These are phyloP conservation scores for Aspergillus amoenus DNA, from an alignment of 2,329 filamentous ascomycete genomes.

Conservation along the genomic window DNA sequence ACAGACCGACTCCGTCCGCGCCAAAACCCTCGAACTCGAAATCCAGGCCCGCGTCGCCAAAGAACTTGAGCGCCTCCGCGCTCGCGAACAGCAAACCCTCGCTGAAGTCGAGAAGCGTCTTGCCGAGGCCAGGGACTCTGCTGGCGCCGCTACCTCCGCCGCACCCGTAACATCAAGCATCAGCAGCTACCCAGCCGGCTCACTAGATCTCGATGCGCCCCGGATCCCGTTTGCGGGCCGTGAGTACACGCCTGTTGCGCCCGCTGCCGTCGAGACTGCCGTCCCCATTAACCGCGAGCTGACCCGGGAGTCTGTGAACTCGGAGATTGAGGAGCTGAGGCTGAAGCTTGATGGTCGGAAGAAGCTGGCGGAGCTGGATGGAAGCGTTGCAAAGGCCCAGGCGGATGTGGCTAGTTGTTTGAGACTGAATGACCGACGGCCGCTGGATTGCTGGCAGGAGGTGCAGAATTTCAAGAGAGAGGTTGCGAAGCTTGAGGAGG, in stretches of 20 bases:
- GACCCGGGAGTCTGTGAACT: constrained; percentile 53
- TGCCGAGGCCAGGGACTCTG: constrained; percentile 36
- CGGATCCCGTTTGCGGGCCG: constrained; percentile 45
- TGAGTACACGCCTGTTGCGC: constrained; percentile 29
- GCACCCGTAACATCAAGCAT: constrained; percentile 22
- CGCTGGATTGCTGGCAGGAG: constrained; percentile 92
- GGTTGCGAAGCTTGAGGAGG: constrained; percentile 80
- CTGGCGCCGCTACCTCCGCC: constrained; percentile 26
- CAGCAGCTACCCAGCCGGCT: constrained; percentile 25
- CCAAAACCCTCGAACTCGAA: constrained; percentile 78
- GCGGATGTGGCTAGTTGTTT: constrained; percentile 76
- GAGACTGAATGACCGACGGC: constrained; percentile 78
- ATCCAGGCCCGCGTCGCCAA: constrained; percentile 82
- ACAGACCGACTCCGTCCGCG: constrained; percentile 84
- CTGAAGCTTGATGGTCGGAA: constrained; percentile 62
- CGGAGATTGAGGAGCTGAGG: constrained; percentile 58
- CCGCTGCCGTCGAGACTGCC: constrained; percentile 15
- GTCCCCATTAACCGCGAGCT: constrained; percentile 43
- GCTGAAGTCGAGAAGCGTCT: constrained; percentile 66
- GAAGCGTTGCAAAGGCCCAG: constrained; percentile 71
- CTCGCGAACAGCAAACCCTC: constrained; percentile 68
- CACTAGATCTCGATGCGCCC: constrained; percentile 41
- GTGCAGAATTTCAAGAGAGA: constrained; percentile 87
- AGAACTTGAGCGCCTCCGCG: constrained; percentile 78
- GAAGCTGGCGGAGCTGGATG: constrained; percentile 64